A percentile compares a stretch with the other conserved stretches of the same genome.
Evolutionary conservation across 495 filamentous ascomycete species (phyloP).

Genomic region (Ascobolus immersus): DNA sequence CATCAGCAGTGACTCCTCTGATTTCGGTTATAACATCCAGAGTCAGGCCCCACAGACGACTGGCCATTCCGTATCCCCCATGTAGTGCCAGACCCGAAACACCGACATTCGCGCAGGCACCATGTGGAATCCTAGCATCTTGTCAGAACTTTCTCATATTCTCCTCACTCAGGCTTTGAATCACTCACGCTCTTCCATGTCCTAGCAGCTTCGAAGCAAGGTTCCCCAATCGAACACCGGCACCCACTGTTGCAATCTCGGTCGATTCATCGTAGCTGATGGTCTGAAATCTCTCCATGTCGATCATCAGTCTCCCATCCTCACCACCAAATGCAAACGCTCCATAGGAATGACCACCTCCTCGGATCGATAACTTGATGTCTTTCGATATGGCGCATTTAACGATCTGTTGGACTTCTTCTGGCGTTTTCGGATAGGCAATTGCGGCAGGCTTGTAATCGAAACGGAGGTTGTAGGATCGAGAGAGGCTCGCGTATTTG

Average conservation of each 20-base stretch:
- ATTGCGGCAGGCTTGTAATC: constrained; percentile 35
- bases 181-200: constrained; percentile 38
- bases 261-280: constrained; percentile 30
- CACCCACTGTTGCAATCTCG: constrained; percentile 40
- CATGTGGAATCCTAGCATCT: no score
- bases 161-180: no score
- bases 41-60: constrained; percentile 37
- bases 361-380: constrained; percentile 39
- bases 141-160: no score
- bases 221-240: constrained; percentile 35
- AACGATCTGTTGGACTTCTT: constrained; percentile 33
- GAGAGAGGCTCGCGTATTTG: no score
- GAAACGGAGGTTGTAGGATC: constrained; percentile 46
- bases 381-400: constrained; percentile 28
- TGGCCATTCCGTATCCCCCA: constrained; percentile 37
- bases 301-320: constrained; percentile 31
- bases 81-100: constrained; percentile 49
- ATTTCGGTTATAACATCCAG: constrained; percentile 35
- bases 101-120: no score
- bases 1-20: constrained; percentile 42
- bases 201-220: constrained; percentile 31
- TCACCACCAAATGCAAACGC: constrained; percentile 28
- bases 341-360: constrained; percentile 51
- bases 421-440: constrained; percentile 28
- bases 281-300: constrained; percentile 26